Conservation (phyloP, 768 basidiomycete genomes). For the Boletellus ananas region DNA sequence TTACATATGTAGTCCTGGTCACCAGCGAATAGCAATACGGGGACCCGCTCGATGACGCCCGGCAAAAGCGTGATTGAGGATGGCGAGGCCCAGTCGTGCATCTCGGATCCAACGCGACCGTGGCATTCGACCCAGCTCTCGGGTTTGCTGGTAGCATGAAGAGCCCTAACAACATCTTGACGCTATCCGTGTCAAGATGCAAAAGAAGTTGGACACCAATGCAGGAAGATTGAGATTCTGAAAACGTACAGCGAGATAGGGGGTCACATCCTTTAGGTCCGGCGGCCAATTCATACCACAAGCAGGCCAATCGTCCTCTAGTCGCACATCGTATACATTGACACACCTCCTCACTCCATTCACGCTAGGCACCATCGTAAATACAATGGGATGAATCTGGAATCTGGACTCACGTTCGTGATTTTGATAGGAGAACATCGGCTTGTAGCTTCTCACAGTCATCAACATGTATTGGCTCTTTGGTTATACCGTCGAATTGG, state of each 20-base stretch:
- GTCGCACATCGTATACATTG: constrained; percentile 92
- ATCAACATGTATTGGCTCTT: constrained; percentile 53
- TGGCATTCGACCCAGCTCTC: constrained; percentile 89
- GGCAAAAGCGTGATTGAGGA: constrained; percentile 80
- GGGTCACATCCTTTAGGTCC: constrained; percentile 69
- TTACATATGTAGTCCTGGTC: constrained; percentile 98
- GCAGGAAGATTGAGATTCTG: neutral
- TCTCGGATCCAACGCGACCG: constrained; percentile 55
- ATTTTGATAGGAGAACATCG: constrained; percentile 33
- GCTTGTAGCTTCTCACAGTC: constrained; percentile 60
- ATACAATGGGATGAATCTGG: neutral
- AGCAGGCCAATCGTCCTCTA: constrained; percentile 78
- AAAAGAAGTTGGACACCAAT: neutral
- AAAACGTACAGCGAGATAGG: constrained; percentile 72
- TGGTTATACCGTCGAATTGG: constrained; percentile 34
- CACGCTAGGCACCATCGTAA: constrained; percentile 40
- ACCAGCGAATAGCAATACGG: constrained; percentile 88
- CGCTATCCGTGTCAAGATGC: constrained; percentile 45
- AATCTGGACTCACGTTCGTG: constrained; percentile 19
- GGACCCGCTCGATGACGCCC: constrained; percentile 69
- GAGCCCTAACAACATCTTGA: constrained; percentile 69
- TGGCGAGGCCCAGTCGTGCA: constrained; percentile 52
- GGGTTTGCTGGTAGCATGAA: constrained; percentile 77
- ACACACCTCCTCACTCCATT: constrained; percentile 74
- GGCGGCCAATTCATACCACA: constrained; percentile 99